Percentiles rank a stretch among this genome's conserved stretches.
Evolutionary conservation across 2,329 filamentous ascomycete species (phyloP).

Genomic region (Camillea tinctor): DNA sequence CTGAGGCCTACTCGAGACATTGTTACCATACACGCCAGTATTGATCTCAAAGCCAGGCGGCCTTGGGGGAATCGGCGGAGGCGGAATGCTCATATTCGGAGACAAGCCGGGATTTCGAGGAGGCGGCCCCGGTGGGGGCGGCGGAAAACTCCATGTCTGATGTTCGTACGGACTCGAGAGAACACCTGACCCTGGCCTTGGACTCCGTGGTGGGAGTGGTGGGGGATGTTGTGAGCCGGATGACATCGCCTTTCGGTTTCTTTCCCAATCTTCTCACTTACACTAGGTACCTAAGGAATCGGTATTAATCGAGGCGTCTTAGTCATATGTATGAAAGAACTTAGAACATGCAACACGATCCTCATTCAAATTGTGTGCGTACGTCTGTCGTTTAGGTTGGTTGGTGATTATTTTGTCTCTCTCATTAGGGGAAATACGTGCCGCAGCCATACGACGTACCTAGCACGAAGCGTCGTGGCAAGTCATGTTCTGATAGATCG

Average conservation of each 20-base stretch:
- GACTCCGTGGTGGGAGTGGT: slow-evolving; percentile 21
- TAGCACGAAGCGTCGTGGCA: not conserved
- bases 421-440: too few relatives aligned
- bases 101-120: slow-evolving; percentile 6
- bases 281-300: not conserved
- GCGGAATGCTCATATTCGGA: slow-evolving; percentile 1
- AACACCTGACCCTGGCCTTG: slow-evolving; percentile 11
- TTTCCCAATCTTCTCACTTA: not conserved
- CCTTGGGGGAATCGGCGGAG: slow-evolving; percentile 20
- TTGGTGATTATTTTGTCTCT: too few relatives aligned
- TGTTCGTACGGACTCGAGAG: slow-evolving; percentile 2
- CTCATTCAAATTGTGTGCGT: too few relatives aligned
- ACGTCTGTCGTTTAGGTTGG: too few relatives aligned
- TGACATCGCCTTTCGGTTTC: slow-evolving; percentile 11
- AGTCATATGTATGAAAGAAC: not conserved
- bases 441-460: not conserved
- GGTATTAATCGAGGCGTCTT: not conserved
- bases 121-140: slow-evolving; percentile 13
- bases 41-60: slow-evolving; percentile 15
- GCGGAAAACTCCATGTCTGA: slow-evolving; percentile 9
- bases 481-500: not conserved
- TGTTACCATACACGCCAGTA: not conserved
- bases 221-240: slow-evolving; percentile 12
- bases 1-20: not conserved
- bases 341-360: too few relatives aligned